These are phyloP conservation scores for Petrea volubilis DNA, from an alignment of 257 asterid genomes.

Conservation along the genomic window DNA sequence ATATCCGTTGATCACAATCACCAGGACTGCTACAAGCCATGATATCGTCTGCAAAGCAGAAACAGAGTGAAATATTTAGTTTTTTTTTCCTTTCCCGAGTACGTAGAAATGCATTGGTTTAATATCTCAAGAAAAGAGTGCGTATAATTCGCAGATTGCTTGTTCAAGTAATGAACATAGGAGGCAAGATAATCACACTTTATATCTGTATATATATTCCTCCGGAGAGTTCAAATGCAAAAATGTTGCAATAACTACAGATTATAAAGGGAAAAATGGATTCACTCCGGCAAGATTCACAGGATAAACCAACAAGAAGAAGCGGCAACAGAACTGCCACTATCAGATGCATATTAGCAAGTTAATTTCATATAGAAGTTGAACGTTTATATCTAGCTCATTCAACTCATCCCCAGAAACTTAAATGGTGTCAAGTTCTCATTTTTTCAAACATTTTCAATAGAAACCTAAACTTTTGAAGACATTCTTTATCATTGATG, in stretches of 20 bases:
- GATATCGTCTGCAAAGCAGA: conserved; percentile 45
- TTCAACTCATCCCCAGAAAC: neutral
- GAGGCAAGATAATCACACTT: neutral
- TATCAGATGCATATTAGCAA: conserved; percentile 7
- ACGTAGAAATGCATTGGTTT: neutral
- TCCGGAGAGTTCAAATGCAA: neutral
- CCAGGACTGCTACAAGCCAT: conserved; percentile 69
- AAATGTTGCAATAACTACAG: neutral
- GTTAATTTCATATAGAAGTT: neutral
- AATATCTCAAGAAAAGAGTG: neutral
- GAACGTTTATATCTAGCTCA: neutral
- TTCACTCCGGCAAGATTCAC: neutral
- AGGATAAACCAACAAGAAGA: neutral
- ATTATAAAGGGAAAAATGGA: neutral
- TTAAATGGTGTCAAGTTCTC: neutral
- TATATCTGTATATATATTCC: neutral
- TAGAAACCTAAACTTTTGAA: neutral
- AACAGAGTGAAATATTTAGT: conserved; percentile 3
- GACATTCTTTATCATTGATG: neutral
- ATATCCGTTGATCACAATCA: conserved; percentile 67
- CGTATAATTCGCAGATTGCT: neutral
- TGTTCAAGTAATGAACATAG: neutral
- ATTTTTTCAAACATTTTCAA: neutral
- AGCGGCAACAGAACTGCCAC: neutral
- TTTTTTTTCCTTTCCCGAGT: neutral